Evolutionary conservation across 1,284 basidiomycete genomes (phyloP).

Genomic region (Tausonia pullulans): DNA sequence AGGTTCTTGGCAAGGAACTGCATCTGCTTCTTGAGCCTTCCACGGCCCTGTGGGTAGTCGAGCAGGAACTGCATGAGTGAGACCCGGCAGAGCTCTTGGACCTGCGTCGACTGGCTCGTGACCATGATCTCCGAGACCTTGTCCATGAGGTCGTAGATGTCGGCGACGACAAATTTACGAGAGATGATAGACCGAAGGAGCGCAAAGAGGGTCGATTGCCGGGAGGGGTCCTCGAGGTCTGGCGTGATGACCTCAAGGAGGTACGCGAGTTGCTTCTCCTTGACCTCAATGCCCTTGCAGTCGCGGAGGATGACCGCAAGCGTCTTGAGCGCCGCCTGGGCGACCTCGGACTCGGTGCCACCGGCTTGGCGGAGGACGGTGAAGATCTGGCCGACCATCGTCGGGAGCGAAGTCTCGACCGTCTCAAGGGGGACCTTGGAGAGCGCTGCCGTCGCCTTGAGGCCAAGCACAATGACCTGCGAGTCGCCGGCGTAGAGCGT

Average conservation of each 20-base stretch:
- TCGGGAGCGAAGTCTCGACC: conserved; percentile 64
- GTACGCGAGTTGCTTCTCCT: conserved; percentile 79
- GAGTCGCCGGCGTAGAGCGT: conserved; percentile 78
- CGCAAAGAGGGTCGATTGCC: conserved; percentile 77
- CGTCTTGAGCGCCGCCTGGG: conserved; percentile 79
- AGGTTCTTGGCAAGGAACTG: conserved; percentile 89
- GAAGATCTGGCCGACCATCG: conserved; percentile 77
- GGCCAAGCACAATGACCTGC: conserved; percentile 63
- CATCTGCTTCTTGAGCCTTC: conserved; percentile 76
- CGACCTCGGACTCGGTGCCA: conserved; percentile 77
- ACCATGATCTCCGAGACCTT: conserved; percentile 90
- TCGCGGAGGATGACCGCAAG: conserved; percentile 79
- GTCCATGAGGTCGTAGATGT: conserved; percentile 97
- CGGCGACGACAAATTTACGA: conserved; percentile 84
- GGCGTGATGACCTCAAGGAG: conserved; percentile 76
- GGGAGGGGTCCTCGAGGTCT: conserved; percentile 86
- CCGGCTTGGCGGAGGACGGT: conserved; percentile 74
- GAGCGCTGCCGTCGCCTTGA: conserved; percentile 73
- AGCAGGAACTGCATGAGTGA: conserved; percentile 89
- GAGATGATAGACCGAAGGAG: conserved; percentile 86
- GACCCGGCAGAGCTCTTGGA: conserved; percentile 82
- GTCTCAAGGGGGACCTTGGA: conserved; percentile 73
- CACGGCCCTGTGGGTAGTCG: conserved; percentile 95
- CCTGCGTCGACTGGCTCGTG: conserved; percentile 79
- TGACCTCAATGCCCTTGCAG: conserved; percentile 63